phyloP scores from a whole-genome alignment of 257 asterid species.

The Cinchona pubescens region DNA sequence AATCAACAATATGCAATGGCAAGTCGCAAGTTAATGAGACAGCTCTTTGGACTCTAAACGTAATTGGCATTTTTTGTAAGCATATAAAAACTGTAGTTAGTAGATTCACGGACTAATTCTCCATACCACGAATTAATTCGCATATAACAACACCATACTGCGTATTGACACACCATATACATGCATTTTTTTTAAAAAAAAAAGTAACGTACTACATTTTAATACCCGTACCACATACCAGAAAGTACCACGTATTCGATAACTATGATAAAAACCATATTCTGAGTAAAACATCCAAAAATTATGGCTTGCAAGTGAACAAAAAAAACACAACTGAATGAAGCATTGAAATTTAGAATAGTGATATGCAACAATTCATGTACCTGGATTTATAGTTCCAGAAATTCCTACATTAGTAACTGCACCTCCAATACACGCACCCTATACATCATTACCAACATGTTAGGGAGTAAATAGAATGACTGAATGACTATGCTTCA shows the following conservation, averaged over 20 bases:
- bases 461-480: not conserved
- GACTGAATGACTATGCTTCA: not conserved
- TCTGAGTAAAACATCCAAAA: not conserved
- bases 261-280: not conserved
- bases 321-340: not conserved
- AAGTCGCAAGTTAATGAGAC: not conserved
- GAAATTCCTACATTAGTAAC: conserved; percentile 44
- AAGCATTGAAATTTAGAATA: not conserved
- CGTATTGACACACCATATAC: no score
- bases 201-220: no score
- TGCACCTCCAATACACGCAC: conserved; percentile 50
- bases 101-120: no score
- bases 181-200: no score
- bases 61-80: no score
- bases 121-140: no score
- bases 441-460: conserved; percentile 35
- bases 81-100: no score
- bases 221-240: no score
- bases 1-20: not conserved
- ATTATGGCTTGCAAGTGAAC: not conserved
- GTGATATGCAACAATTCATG: not conserved
- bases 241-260: no score
- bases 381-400: conserved; percentile 59
- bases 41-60: not conserved
- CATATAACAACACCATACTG: no score